Evolutionary conservation across 2,329 filamentous ascomycete genomes (phyloP).

Genomic region (Neofusicoccum sp.): DNA sequence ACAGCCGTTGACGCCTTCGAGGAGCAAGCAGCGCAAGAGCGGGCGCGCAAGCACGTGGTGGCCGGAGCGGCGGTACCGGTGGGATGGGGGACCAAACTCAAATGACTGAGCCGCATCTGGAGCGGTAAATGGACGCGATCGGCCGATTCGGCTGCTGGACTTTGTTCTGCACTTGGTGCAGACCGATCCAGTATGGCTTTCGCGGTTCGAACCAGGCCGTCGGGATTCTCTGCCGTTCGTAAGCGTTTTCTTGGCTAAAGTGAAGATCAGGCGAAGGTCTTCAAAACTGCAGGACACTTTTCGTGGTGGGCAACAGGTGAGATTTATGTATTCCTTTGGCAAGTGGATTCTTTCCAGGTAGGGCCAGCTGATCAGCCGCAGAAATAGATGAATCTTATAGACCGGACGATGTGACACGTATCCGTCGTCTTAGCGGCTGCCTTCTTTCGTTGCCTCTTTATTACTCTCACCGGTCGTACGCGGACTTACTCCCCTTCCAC

Average conservation of each 20-base stretch:
- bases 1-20: too few species aligned
- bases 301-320: background rate
- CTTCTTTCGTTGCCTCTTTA: conserved; percentile 7
- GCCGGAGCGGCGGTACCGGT: background rate
- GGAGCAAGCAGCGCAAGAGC: too few species aligned
- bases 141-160: background rate
- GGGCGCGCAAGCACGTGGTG: too few species aligned
- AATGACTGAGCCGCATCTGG: background rate
- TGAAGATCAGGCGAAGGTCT: background rate
- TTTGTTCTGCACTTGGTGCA: background rate
- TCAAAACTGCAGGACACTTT: background rate
- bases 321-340: background rate
- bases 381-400: background rate
- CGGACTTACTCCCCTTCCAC: background rate
- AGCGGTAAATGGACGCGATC: background rate
- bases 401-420: background rate
- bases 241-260: background rate
- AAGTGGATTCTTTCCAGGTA: background rate
- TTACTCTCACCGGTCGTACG: background rate
- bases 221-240: background rate
- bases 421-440: background rate
- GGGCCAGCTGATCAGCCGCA: background rate
- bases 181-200: background rate
- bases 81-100: too few species aligned
- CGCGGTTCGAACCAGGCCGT: background rate